A percentile compares a stretch with the other conserved stretches of the same genome.
These are phyloP conservation scores for Salix koriyanagi DNA, from an alignment of 345 rosid species.

Conservation along the genomic window DNA sequence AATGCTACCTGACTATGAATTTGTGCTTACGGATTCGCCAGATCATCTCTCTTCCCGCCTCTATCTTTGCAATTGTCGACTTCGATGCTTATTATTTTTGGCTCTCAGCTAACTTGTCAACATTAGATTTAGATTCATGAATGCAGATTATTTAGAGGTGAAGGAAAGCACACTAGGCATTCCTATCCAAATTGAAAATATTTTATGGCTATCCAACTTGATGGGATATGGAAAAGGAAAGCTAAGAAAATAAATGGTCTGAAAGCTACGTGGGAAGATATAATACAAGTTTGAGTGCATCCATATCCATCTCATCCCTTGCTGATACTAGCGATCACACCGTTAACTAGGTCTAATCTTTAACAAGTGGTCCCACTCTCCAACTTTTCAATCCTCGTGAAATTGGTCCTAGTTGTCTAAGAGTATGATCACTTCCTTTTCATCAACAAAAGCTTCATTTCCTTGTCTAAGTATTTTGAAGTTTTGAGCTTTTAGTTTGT, in stretches of 20 bases:
- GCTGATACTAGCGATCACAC: no score
- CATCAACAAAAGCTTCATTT: background rate
- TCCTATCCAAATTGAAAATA: background rate
- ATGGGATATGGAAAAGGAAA: background rate
- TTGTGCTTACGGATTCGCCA: slow-evolving; percentile 6
- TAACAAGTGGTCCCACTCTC: background rate
- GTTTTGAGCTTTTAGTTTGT: no score
- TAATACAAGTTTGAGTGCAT: background rate
- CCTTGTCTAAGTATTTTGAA: no score
- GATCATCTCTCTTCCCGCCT: slow-evolving; percentile 4
- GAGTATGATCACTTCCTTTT: background rate
- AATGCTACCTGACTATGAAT: background rate
- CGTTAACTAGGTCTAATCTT: background rate
- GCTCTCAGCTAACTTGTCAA: background rate
- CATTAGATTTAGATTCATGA: background rate
- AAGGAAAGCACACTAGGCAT: background rate
- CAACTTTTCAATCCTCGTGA: background rate
- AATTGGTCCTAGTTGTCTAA: background rate
- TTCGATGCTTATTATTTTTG: background rate
- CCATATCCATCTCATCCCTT: background rate
- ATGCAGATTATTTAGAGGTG: background rate
- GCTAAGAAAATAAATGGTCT: background rate
- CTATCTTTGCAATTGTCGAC: background rate
- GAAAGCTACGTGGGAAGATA: background rate
- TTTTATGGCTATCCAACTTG: background rate